Percentiles rank a stretch among this genome's conserved stretches.
Evolutionary conservation across 1,139 yeast species (phyloP).

Genomic region (Scheffersomyces insectosa): DNA sequence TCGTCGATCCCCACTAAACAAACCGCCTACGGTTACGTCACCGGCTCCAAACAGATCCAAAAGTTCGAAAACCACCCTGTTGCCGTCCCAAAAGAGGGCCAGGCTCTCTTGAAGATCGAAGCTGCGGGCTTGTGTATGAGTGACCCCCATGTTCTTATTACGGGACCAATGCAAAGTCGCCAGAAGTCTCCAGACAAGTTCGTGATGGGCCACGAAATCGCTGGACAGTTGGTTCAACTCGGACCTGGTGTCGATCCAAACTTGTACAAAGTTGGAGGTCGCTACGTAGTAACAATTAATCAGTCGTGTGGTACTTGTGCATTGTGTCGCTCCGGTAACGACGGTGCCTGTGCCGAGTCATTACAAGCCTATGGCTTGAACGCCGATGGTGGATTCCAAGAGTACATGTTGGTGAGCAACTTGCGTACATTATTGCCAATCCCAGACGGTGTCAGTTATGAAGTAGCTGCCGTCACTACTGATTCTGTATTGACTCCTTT

Average conservation of each 20-base stretch:
- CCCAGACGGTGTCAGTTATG: constrained; percentile 48
- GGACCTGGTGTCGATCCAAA: constrained; percentile 35
- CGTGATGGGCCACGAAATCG: constrained; percentile 60
- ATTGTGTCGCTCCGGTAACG: constrained; percentile 44
- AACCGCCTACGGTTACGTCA: constrained; percentile 19
- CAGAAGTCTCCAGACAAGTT: constrained; percentile 20
- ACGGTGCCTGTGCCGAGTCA: constrained; percentile 34
- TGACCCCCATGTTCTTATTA: constrained; percentile 47
- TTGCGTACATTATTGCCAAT: constrained; percentile 41
- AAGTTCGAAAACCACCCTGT: constrained; percentile 33
- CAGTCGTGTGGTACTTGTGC: constrained; percentile 47
- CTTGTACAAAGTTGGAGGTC: constrained; percentile 31
- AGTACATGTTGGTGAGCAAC: constrained; percentile 41
- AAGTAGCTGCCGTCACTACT: constrained; percentile 49
- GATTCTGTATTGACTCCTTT: constrained; percentile 54
- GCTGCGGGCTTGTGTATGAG: constrained; percentile 57
- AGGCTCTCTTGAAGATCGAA: constrained; percentile 47
- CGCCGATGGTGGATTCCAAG: constrained; percentile 53
- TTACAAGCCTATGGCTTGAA: constrained; percentile 42
- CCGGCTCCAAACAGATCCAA: constrained; percentile 16
- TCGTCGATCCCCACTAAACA: constrained; percentile 17
- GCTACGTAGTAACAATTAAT: constrained; percentile 39
- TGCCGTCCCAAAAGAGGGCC: constrained; percentile 33
- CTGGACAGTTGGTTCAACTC: constrained; percentile 46
- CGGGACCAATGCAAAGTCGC: constrained; percentile 13